Percentiles rank a stretch among this genome's conserved stretches.
phyloP scores from a whole-genome alignment of 2,329 filamentous ascomycete species.

The Ophiostoma piceae region DNA sequence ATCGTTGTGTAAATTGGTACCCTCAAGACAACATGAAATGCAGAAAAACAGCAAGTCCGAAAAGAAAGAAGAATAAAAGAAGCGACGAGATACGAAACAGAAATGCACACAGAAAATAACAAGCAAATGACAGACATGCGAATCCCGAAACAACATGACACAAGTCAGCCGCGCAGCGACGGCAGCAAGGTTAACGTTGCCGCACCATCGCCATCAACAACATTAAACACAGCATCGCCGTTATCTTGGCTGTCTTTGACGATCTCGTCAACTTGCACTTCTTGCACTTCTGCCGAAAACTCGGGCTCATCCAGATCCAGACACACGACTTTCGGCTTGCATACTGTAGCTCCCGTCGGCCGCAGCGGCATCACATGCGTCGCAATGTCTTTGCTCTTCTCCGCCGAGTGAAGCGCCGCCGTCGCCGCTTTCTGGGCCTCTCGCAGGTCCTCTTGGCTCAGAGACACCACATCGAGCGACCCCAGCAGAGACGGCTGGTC shows the following conservation, averaged over 20 bases:
- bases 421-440: not conserved
- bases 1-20: not conserved
- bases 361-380: slow-evolving; percentile 11
- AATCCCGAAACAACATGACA: not conserved
- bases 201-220: not conserved
- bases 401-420: not conserved
- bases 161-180: not conserved
- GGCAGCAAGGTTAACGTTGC: not conserved
- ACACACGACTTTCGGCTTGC: too few species aligned
- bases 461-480: slow-evolving; percentile 21
- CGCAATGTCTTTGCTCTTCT: slow-evolving; percentile 4
- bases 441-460: slow-evolving; percentile 17
- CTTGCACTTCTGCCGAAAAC: not conserved
- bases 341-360: not conserved
- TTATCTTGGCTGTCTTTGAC: not conserved
- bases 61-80: not conserved
- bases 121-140: not conserved
- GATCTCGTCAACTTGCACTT: not conserved
- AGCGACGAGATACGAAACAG: not conserved
- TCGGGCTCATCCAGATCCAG: not conserved
- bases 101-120: not conserved
- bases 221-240: not conserved
- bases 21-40: not conserved
- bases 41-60: not conserved
- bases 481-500: slow-evolving; percentile 16